Percentiles rank a stretch among this genome's conserved stretches.
These are phyloP conservation scores for Amanita fuliginea DNA, from an alignment of 768 basidiomycete species.

Conservation along the genomic window DNA sequence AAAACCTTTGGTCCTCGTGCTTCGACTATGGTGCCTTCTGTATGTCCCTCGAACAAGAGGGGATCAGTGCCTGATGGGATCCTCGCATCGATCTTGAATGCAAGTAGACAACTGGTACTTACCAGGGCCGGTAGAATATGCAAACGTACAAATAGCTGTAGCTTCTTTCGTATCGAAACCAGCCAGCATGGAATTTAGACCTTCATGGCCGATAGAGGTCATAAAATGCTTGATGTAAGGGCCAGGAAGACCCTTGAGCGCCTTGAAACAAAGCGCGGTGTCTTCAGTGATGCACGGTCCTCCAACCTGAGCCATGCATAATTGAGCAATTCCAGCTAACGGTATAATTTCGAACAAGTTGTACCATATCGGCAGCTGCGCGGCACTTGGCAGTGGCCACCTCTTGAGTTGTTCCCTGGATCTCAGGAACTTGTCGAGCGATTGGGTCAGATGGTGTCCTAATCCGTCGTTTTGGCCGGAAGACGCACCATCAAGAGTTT, in stretches of 20 bases:
- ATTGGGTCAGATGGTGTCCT: not conserved
- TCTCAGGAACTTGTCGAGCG: constrained; percentile 62
- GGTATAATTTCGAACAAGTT: not conserved
- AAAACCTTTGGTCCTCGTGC: constrained; percentile 70
- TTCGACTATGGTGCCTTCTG: constrained; percentile 83
- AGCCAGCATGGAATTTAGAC: constrained; percentile 75
- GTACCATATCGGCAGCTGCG: constrained; percentile 71
- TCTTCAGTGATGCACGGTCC: constrained; percentile 72
- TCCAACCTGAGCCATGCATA: constrained; percentile 22
- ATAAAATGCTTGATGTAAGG: constrained; percentile 97
- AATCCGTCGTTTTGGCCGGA: not conserved
- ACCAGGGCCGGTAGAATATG: constrained; percentile 80
- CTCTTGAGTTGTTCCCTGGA: constrained; percentile 89
- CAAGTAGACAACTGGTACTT: constrained; percentile 4
- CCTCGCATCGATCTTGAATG: not conserved
- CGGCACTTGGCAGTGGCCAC: constrained; percentile 83
- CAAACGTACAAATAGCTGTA: constrained; percentile 92
- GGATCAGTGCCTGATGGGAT: not conserved
- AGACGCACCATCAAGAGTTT: constrained; percentile 67
- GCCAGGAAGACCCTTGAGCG: constrained; percentile 85
- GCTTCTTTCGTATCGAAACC: constrained; percentile 72
- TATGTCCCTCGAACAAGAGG: constrained; percentile 52
- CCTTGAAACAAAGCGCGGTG: constrained; percentile 86
- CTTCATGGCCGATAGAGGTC: constrained; percentile 30
- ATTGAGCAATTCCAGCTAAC: not conserved